phyloP scores from a whole-genome alignment of 2,329 filamentous ascomycete genomes.

The Thelonectria discophora region DNA sequence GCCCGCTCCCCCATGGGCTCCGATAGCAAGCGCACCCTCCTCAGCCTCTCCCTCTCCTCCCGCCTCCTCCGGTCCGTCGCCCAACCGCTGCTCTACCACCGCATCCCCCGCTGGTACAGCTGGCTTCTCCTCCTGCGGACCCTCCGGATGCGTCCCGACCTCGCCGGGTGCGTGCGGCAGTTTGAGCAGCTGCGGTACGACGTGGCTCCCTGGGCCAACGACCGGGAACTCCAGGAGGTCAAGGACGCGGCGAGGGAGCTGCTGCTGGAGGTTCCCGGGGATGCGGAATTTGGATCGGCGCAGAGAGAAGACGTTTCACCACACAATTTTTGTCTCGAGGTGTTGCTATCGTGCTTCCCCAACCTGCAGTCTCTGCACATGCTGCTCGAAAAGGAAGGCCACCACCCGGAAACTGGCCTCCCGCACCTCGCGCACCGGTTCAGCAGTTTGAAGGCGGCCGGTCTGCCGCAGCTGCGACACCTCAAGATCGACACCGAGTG shows the following conservation, averaged over 20 bases:
- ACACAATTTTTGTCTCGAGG: neutral
- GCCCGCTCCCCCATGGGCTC: neutral
- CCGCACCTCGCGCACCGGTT: neutral
- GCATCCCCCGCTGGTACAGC: neutral
- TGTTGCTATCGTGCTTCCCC: neutral
- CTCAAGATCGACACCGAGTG: neutral
- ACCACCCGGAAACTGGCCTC: neutral
- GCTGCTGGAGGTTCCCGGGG: neutral
- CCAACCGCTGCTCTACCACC: neutral
- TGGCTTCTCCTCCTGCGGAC: neutral
- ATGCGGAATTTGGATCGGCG: neutral
- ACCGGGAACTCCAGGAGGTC: neutral
- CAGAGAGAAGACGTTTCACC: neutral
- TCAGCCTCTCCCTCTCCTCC: neutral
- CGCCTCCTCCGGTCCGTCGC: neutral
- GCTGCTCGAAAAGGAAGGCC: neutral
- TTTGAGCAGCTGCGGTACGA: neutral
- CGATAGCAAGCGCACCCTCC: neutral
- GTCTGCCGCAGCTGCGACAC: neutral
- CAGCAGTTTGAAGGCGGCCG: neutral
- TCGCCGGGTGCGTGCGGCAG: neutral
- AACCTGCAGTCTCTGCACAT: neutral
- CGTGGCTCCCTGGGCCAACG: neutral
- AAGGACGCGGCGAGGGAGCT: neutral
- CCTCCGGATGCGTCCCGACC: neutral